phyloP scores from a whole-genome alignment of 805 yeast genomes.

The Wickerhamiella spandovensis region DNA sequence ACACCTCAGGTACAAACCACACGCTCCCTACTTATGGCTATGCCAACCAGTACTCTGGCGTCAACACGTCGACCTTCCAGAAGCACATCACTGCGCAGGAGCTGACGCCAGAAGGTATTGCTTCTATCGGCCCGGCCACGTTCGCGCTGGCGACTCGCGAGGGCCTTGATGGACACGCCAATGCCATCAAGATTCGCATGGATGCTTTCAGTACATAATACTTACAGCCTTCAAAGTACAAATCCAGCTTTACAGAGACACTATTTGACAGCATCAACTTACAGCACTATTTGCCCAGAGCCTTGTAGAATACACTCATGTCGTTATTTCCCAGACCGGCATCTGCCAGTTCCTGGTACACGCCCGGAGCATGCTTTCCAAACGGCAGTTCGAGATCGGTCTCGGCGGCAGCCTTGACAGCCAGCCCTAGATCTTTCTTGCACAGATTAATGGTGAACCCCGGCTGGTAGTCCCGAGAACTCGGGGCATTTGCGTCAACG shows the following conservation, averaged over 20 bases:
- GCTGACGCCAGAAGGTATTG: slow-evolving; percentile 71
- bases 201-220: slow-evolving; percentile 7
- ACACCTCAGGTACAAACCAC: slow-evolving; percentile 96
- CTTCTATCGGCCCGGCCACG: slow-evolving; percentile 87
- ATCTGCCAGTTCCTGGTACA: slow-evolving; percentile 15
- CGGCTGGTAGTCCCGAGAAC: slow-evolving; percentile 33
- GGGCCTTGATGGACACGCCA: slow-evolving; percentile 94
- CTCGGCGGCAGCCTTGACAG: slow-evolving; percentile 20
- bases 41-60: slow-evolving; percentile 95
- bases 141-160: slow-evolving; percentile 93
- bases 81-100: slow-evolving; percentile 91
- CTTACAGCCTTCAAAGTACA: neutral
- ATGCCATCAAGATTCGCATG: slow-evolving; percentile 88
- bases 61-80: slow-evolving; percentile 89
- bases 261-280: neutral
- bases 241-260: no score
- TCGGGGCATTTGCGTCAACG: slow-evolving; percentile 34
- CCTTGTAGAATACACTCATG: slow-evolving; percentile 16
- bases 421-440: slow-evolving; percentile 31
- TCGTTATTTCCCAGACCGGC: slow-evolving; percentile 5
- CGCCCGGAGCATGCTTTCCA: slow-evolving; percentile 15
- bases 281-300: neutral
- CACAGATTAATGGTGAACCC: slow-evolving; percentile 30
- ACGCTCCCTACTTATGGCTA: slow-evolving; percentile 97
- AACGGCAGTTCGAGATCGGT: slow-evolving; percentile 15